Percentiles rank a stretch among this genome's conserved stretches.
phyloP scores from a whole-genome alignment of 1,139 yeast species.

The Geotrichum histeridarum region DNA sequence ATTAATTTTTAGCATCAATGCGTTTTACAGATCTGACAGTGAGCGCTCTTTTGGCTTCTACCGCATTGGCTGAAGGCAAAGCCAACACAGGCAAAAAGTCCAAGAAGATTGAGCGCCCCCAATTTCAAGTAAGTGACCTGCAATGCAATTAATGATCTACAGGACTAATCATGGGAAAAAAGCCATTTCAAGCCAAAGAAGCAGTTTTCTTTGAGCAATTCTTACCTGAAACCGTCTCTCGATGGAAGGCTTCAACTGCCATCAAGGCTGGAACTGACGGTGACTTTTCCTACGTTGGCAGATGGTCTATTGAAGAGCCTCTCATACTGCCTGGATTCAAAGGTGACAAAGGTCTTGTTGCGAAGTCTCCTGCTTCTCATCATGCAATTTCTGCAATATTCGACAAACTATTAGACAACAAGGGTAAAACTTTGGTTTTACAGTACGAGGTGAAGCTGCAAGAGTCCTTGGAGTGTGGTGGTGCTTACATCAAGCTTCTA shows the following conservation, averaged over 20 bases:
- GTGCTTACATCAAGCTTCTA: slow-evolving; percentile 77
- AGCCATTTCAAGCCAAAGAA: slow-evolving; percentile 20
- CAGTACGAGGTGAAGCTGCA: slow-evolving; percentile 88
- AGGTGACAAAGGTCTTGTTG: slow-evolving; percentile 68
- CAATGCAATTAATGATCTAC: not conserved
- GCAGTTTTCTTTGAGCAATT: slow-evolving; percentile 70
- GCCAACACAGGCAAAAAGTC: not conserved
- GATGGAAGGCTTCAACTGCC: slow-evolving; percentile 64
- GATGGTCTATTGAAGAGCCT: slow-evolving; percentile 68
- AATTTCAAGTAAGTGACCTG: slow-evolving; percentile 11
- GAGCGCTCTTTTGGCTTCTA: slow-evolving; percentile 13
- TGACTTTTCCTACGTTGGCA: slow-evolving; percentile 57
- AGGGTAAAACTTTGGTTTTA: slow-evolving; percentile 61
- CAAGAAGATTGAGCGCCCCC: slow-evolving; percentile 13
- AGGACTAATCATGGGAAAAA: too few species aligned
- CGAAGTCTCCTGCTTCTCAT: slow-evolving; percentile 68
- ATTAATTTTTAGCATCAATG: slow-evolving; percentile 4
- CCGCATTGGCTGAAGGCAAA: slow-evolving; percentile 7
- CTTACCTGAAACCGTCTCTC: slow-evolving; percentile 40
- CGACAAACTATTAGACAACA: slow-evolving; percentile 51
- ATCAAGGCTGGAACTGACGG: slow-evolving; percentile 45
- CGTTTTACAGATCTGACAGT: slow-evolving; percentile 16
- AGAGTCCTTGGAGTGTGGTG: slow-evolving; percentile 74
- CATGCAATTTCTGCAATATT: slow-evolving; percentile 70
- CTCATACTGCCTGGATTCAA: slow-evolving; percentile 51